Conservation (phyloP, 306 rosid genomes). For the Lathyrus tuberosus region DNA sequence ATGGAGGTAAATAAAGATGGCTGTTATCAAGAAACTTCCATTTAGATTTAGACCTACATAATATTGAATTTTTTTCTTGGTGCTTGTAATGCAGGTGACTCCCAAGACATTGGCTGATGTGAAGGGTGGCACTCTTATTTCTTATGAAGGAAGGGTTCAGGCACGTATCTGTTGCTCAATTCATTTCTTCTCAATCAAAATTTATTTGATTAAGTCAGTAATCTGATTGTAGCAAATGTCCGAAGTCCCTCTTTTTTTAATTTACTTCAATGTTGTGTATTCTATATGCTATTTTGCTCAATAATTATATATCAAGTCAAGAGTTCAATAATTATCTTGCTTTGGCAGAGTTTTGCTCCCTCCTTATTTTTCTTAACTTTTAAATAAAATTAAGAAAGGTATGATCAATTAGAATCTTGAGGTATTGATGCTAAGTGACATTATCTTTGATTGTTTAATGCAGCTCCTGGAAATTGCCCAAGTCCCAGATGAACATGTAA, state of each 20-base stretch:
- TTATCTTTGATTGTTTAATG: constrained; percentile 9
- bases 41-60: background rate
- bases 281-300: too few species aligned
- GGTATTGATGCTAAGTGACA: constrained; percentile 15
- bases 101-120: constrained; percentile 96
- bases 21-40: constrained; percentile 3
- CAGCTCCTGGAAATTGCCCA: too few species aligned
- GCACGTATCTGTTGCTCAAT: constrained; percentile 35
- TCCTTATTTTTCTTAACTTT: constrained; percentile 18
- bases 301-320: too few species aligned
- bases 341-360: too few species aligned
- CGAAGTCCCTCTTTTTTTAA: constrained; percentile 19
- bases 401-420: background rate
- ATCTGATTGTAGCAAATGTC: constrained; percentile 2
- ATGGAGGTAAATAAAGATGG: constrained; percentile 73
- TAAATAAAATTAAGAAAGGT: constrained; percentile 13
- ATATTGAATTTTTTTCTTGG: background rate
- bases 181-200: constrained; percentile 14
- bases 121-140: constrained; percentile 96
- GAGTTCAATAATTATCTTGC: too few species aligned
- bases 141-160: constrained; percentile 78
- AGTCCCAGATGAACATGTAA: too few species aligned
- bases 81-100: constrained; percentile 39
- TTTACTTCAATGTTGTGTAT: too few species aligned
- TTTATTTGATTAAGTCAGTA: constrained; percentile 25